These are phyloP conservation scores for Stenogyne calaminthoides DNA, from an alignment of 305 asterid species.

Conservation along the genomic window DNA sequence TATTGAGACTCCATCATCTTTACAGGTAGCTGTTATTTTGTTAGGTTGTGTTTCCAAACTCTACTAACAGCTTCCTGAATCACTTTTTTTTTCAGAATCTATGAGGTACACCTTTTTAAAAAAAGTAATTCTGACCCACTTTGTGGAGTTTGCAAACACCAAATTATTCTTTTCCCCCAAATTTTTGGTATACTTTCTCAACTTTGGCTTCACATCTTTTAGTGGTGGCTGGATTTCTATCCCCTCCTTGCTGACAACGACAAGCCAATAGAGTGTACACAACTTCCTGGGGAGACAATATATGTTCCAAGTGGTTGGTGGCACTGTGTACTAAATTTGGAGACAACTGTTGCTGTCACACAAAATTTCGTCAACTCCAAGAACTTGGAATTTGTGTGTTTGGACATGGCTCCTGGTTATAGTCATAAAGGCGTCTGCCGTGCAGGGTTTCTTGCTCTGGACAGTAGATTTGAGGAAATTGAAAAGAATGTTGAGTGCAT, in stretches of 20 bases:
- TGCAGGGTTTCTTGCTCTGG: conserved; percentile 96
- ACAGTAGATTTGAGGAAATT: conserved; percentile 43
- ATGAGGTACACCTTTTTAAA: no score
- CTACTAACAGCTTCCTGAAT: no score
- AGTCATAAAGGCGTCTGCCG: conserved; percentile 93
- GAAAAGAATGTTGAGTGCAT: conserved; percentile 35
- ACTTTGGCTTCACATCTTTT: conserved; percentile 29
- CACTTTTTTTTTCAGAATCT: no score
- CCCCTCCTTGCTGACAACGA: conserved; percentile 85
- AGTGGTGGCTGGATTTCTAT: conserved; percentile 99
- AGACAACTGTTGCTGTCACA: conserved; percentile 88
- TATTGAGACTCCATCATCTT: conserved; percentile 86
- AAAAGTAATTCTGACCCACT: no score
- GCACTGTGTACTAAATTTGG: conserved; percentile 97
- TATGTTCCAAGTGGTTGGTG: conserved; percentile 99
- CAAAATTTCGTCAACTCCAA: conserved; percentile 91
- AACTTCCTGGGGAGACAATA: conserved; percentile 97
- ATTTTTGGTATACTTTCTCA: conserved; percentile 25
- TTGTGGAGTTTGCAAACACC: no score
- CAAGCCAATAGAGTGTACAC: conserved; percentile 96
- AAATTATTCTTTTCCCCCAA: background rate
- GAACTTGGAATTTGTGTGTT: conserved; percentile 84
- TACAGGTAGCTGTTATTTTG: conserved; percentile 62
- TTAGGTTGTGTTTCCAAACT: background rate
- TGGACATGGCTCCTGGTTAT: conserved; percentile 99